Conservation (phyloP, 352 stramenopile genomes). For the Globisporangium heterothallicum region DNA sequence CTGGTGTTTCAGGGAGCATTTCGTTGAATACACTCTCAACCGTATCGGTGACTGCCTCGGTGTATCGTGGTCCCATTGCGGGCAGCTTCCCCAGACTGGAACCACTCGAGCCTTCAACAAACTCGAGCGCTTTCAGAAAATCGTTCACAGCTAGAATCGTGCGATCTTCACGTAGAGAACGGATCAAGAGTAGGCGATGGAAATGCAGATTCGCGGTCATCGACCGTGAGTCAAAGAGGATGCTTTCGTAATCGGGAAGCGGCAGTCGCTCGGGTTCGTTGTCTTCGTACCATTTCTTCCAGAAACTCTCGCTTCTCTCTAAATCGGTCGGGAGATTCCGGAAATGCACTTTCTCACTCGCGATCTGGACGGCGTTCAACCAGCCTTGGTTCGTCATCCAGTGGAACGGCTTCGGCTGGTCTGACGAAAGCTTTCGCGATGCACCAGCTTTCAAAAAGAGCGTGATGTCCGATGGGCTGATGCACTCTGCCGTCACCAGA, state of each 20-base stretch:
- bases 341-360: constrained; percentile 58
- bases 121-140: constrained; percentile 61
- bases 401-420: constrained; percentile 65
- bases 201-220: constrained; percentile 69
- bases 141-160: constrained; percentile 64
- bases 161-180: constrained; percentile 64
- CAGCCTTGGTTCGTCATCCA: constrained; percentile 66
- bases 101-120: constrained; percentile 35
- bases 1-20: constrained; percentile 57
- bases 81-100: constrained; percentile 38
- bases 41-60: constrained; percentile 63
- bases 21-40: constrained; percentile 64
- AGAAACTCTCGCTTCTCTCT: constrained; percentile 62
- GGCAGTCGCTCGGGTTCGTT: constrained; percentile 65
- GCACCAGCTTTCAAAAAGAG: constrained; percentile 71
- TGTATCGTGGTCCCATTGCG: constrained; percentile 54
- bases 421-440: constrained; percentile 47
- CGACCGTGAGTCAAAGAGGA: constrained; percentile 54
- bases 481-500: constrained; percentile 55
- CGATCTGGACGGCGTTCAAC: constrained; percentile 70
- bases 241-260: constrained; percentile 60
- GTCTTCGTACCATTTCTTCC: constrained; percentile 75
- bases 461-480: constrained; percentile 50
- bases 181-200: constrained; percentile 61
- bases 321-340: constrained; percentile 57